Conservation (phyloP, 106 monocot species). For the Triglochin maritima region DNA sequence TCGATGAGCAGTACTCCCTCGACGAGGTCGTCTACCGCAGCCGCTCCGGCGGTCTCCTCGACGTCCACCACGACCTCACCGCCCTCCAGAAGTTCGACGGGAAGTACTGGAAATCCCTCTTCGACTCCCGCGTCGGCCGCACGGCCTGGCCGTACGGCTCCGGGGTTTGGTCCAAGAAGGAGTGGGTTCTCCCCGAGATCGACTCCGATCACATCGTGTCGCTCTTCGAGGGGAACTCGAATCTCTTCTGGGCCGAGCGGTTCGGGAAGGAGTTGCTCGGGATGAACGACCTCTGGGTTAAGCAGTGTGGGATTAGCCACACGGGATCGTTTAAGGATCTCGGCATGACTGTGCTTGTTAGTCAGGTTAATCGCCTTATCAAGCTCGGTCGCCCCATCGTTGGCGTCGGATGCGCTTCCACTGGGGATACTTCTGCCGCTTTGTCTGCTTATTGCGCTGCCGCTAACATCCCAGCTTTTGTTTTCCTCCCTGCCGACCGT, state of each 20-base stretch:
- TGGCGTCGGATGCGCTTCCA: constrained; percentile 91
- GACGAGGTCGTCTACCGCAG: constrained; percentile 88
- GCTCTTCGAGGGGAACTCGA: constrained; percentile 92
- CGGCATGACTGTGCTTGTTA: constrained; percentile 93
- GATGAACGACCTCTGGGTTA: constrained; percentile 95
- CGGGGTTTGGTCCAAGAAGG: constrained; percentile 98
- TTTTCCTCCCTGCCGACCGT: constrained; percentile 84
- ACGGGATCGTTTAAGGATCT: constrained; percentile 94
- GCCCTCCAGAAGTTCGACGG: constrained; percentile 59
- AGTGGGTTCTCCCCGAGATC: constrained; percentile 88
- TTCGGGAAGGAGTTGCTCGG: constrained; percentile 73
- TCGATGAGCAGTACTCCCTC: constrained; percentile 64
- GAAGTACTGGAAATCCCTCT: constrained; percentile 63
- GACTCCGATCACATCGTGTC: constrained; percentile 78
- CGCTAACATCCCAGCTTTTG: constrained; percentile 72
- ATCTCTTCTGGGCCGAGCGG: constrained; percentile 97
- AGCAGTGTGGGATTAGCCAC: constrained; percentile 95
- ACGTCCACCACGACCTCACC: constrained; percentile 66
- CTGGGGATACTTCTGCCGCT: constrained; percentile 89
- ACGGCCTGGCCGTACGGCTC: constrained; percentile 95
- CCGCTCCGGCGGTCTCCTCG: constrained; percentile 73
- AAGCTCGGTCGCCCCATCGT: constrained; percentile 59
- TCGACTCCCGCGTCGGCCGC: constrained; percentile 73
- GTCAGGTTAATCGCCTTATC: constrained; percentile 83
- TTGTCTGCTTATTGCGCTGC: constrained; percentile 92